phyloP scores from a whole-genome alignment of 2,329 filamentous ascomycete genomes.

The Diaporthe helianthi region DNA sequence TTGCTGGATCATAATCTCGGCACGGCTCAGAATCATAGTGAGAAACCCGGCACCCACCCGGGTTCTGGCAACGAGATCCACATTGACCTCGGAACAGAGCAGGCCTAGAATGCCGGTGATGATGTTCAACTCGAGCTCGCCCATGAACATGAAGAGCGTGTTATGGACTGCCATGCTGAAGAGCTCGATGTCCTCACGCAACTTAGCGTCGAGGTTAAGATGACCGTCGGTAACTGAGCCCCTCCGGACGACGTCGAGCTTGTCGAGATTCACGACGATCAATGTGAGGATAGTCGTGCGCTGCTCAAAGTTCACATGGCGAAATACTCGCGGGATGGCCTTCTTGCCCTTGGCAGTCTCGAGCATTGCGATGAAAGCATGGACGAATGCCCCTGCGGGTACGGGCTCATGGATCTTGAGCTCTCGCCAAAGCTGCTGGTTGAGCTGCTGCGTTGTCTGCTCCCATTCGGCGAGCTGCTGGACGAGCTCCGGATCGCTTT shows the following conservation, averaged over 20 bases:
- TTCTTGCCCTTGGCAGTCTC: conserved; percentile 97
- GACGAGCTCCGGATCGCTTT: conserved; percentile 71
- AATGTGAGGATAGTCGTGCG: conserved; percentile 95
- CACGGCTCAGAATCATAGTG: conserved; percentile 92
- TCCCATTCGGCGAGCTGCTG: conserved; percentile 83
- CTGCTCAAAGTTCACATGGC: conserved; percentile 89
- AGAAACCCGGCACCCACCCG: conserved; percentile 88
- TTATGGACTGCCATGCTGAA: conserved; percentile 91
- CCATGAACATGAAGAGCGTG: conserved; percentile 86
- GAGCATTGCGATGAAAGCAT: conserved; percentile 96
- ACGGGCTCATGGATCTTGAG: conserved; percentile 95
- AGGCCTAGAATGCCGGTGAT: conserved; percentile 89
- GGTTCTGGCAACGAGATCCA: conserved; percentile 84
- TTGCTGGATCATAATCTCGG: conserved; percentile 89
- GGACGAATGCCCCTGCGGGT: conserved; percentile 71
- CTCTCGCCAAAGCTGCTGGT: conserved; percentile 81
- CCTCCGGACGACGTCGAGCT: conserved; percentile 85
- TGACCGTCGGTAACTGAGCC: conserved; percentile 79
- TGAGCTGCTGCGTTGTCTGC: conserved; percentile 73
- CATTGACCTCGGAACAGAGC: conserved; percentile 77
- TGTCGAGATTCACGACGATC: conserved; percentile 91
- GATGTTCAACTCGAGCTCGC: conserved; percentile 88
- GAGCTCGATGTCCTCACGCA: conserved; percentile 90
- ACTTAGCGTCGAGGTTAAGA: conserved; percentile 71
- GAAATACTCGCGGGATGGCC: conserved; percentile 92